phyloP scores from a whole-genome alignment of 306 rosid species.

The Rubus parviflorus region DNA sequence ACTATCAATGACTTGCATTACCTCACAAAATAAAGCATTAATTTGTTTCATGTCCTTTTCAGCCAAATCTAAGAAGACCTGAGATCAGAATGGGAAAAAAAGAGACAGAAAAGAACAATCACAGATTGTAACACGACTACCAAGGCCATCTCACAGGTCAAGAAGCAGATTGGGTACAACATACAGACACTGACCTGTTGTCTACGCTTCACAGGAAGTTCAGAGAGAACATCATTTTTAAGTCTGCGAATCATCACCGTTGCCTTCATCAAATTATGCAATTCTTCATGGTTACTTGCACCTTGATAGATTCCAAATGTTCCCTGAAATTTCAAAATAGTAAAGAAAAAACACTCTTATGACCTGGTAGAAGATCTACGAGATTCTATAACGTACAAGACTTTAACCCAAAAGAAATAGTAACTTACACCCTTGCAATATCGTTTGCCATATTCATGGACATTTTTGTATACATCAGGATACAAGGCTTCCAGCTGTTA shows the following conservation, averaged over 20 bases:
- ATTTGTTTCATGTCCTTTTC: constrained; percentile 92
- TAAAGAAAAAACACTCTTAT: constrained; percentile 12
- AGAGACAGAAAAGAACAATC: background rate
- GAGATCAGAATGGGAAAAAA: constrained; percentile 24
- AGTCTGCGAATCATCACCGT: constrained; percentile 95
- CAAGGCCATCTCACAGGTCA: constrained; percentile 14
- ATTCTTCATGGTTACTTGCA: constrained; percentile 95
- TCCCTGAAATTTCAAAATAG: constrained; percentile 53
- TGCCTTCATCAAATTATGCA: constrained; percentile 93
- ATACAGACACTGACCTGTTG: constrained; percentile 58
- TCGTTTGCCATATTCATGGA: constrained; percentile 88
- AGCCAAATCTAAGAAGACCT: constrained; percentile 86
- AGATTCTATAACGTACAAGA: background rate
- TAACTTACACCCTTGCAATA: constrained; percentile 98
- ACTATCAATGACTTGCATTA: constrained; percentile 28
- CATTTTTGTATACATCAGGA: constrained; percentile 83
- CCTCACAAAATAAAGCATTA: constrained; percentile 81
- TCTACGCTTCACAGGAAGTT: constrained; percentile 95
- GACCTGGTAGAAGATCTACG: constrained; percentile 16
- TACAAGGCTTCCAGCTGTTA: constrained; percentile 88
- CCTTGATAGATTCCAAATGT: constrained; percentile 88
- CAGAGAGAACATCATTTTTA: constrained; percentile 84
- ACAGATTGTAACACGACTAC: constrained; percentile 3
- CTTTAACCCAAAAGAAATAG: constrained; percentile 20
- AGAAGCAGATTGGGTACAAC: constrained; percentile 4